Conservation (phyloP, 192 early-diverging fungal genomes). For the Rhizoclosmatium sp. region DNA sequence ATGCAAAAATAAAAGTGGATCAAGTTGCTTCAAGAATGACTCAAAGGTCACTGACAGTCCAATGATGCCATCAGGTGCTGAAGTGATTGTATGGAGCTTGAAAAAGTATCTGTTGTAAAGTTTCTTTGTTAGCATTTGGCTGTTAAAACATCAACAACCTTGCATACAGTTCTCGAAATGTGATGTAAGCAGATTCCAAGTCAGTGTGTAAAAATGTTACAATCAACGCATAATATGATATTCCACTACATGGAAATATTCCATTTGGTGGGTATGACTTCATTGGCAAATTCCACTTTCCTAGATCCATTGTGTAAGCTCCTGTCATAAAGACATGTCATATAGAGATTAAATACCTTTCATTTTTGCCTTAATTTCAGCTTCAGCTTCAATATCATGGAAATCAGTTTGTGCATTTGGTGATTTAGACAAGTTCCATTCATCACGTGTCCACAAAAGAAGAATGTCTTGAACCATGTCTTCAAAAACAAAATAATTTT, state of each 20-base stretch:
- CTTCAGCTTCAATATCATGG: background rate
- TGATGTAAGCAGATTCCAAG: slow-evolving; percentile 56
- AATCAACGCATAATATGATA: slow-evolving; percentile 62
- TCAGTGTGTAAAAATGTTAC: slow-evolving; percentile 56
- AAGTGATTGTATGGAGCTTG: slow-evolving; percentile 55
- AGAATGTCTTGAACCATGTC: slow-evolving; percentile 56
- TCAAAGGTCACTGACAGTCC: slow-evolving; percentile 53
- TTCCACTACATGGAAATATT: slow-evolving; percentile 58
- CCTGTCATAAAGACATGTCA: too few species aligned
- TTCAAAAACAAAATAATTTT: slow-evolving; percentile 68
- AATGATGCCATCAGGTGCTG: slow-evolving; percentile 35
- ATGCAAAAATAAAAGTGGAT: slow-evolving; percentile 54
- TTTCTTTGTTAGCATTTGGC: background rate
- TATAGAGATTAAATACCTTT: slow-evolving; percentile 10
- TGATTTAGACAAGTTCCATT: slow-evolving; percentile 50
- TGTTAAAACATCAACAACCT: slow-evolving; percentile 38
- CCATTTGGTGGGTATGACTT: slow-evolving; percentile 57
- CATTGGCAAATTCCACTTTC: slow-evolving; percentile 18
- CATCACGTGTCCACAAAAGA: slow-evolving; percentile 59
- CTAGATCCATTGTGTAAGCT: slow-evolving; percentile 11
- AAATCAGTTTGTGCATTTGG: slow-evolving; percentile 13
- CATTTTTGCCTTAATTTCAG: slow-evolving; percentile 8
- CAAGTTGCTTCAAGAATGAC: slow-evolving; percentile 55
- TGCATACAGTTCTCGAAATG: slow-evolving; percentile 62
- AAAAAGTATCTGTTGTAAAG: slow-evolving; percentile 54